These are phyloP conservation scores for Stentor roeselii DNA, from an alignment of 73 alveolate genomes.

Conservation along the genomic window DNA sequence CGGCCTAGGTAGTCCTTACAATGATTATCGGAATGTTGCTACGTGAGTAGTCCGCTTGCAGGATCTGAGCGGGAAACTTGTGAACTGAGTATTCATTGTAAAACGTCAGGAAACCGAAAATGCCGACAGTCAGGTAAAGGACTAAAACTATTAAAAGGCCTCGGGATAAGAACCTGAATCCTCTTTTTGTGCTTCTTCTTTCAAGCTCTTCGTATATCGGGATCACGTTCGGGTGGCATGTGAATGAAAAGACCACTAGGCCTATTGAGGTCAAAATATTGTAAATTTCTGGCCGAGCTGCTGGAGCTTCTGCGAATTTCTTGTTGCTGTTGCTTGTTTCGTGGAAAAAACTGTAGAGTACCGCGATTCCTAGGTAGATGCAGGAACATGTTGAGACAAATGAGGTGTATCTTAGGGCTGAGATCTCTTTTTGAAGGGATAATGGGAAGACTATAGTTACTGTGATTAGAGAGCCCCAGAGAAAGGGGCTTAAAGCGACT, in stretches of 20 bases:
- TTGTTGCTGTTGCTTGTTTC: background rate
- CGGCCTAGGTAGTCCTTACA: conserved; percentile 4
- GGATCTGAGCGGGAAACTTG: conserved; percentile 17
- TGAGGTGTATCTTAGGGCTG: conserved; percentile 24
- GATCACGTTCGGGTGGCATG: conserved; percentile 69
- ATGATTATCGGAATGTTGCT: conserved; percentile 18
- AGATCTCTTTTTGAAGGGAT: background rate
- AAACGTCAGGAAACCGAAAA: conserved; percentile 57
- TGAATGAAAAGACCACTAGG: conserved; percentile 50
- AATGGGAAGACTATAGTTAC: background rate
- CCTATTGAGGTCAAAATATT: conserved; percentile 52
- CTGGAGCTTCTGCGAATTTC: background rate
- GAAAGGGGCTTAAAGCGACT: background rate
- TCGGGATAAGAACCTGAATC: conserved; percentile 40
- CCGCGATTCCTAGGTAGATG: background rate
- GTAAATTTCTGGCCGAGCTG: conserved; percentile 24
- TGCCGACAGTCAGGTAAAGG: conserved; percentile 44
- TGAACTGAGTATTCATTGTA: conserved; percentile 11
- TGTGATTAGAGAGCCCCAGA: conserved; percentile 2
- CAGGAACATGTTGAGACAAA: background rate
- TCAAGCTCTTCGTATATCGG: conserved; percentile 58
- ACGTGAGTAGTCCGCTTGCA: background rate
- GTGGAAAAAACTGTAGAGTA: background rate
- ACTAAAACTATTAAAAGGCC: conserved; percentile 47
- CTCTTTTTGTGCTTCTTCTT: conserved; percentile 35